Evolutionary conservation across 176 grass and related monocot species (phyloP).

Genomic region (Pontederia crassipes): DNA sequence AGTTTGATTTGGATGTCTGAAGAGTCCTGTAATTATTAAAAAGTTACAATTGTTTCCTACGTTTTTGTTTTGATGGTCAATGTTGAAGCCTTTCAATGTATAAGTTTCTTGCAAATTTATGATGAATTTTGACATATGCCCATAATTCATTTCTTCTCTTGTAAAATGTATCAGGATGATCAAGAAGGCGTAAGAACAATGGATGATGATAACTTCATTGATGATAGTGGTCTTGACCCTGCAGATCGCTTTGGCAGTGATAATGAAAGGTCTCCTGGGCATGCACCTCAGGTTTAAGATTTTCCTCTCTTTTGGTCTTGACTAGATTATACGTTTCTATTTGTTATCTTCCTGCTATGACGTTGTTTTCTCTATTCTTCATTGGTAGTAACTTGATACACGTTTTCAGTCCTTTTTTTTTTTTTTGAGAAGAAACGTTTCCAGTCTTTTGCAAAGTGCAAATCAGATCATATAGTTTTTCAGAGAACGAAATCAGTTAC

Average conservation of each 20-base stretch:
- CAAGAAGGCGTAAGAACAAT: conserved; percentile 76
- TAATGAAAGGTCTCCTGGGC: conserved; percentile 51
- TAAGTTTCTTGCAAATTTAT: not conserved
- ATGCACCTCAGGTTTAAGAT: conserved; percentile 48
- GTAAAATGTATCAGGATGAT: conserved; percentile 57
- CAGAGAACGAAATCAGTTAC: too few species aligned
- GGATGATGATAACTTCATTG: conserved; percentile 97
- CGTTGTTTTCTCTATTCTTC: too few species aligned
- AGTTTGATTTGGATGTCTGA: too few species aligned
- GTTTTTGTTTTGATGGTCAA: too few species aligned
- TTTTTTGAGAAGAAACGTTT: too few species aligned
- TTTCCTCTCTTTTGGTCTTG: not conserved
- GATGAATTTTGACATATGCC: not conserved
- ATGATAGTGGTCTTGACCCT: conserved; percentile 83
- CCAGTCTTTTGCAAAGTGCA: too few species aligned
- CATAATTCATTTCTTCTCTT: not conserved
- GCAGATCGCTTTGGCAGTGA: conserved; percentile 78
- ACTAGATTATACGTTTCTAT: not conserved
- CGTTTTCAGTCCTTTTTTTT: too few species aligned
- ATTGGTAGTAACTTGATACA: too few species aligned
- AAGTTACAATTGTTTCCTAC: too few species aligned
- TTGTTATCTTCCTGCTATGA: not conserved
- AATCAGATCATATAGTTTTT: too few species aligned
- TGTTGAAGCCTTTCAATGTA: not conserved
- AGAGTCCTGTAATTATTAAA: too few species aligned